Conservation (phyloP, 164 flowering plant genomes). For the Pachysandra terminalis region DNA sequence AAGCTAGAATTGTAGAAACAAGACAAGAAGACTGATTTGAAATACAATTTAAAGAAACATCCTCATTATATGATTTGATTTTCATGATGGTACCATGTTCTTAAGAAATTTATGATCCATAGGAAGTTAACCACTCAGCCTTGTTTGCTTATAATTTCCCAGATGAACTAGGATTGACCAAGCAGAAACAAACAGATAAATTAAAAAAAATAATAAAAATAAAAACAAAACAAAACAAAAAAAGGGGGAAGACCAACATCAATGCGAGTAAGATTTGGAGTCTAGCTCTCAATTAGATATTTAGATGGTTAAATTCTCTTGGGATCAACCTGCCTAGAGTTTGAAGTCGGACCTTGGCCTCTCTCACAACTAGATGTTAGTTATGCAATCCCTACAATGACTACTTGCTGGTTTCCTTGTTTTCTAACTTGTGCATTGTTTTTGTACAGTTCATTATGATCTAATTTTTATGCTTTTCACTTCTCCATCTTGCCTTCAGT, state of each 20-base stretch:
- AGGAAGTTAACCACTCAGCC: background rate
- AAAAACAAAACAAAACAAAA: too few relatives aligned
- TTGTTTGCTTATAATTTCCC: background rate
- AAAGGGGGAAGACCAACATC: background rate
- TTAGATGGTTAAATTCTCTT: background rate
- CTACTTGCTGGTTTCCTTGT: background rate
- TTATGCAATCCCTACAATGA: background rate
- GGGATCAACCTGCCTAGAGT: too few relatives aligned
- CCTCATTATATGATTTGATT: too few relatives aligned
- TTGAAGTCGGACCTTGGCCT: background rate
- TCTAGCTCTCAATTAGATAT: background rate
- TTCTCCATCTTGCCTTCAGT: background rate
- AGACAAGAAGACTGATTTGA: too few relatives aligned
- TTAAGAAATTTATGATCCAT: background rate
- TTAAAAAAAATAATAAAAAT: too few relatives aligned
- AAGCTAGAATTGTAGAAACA: too few relatives aligned
- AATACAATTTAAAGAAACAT: too few relatives aligned
- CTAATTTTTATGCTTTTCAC: too few relatives aligned
- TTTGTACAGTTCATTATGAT: background rate
- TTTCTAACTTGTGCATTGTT: background rate
- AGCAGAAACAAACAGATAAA: background rate
- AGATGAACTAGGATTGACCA: background rate
- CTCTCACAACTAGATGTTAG: background rate
- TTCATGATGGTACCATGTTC: background rate
- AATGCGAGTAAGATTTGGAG: background rate